Evolutionary conservation across 306 rosid species (phyloP).

Genomic region (Ceratonia siliqua): DNA sequence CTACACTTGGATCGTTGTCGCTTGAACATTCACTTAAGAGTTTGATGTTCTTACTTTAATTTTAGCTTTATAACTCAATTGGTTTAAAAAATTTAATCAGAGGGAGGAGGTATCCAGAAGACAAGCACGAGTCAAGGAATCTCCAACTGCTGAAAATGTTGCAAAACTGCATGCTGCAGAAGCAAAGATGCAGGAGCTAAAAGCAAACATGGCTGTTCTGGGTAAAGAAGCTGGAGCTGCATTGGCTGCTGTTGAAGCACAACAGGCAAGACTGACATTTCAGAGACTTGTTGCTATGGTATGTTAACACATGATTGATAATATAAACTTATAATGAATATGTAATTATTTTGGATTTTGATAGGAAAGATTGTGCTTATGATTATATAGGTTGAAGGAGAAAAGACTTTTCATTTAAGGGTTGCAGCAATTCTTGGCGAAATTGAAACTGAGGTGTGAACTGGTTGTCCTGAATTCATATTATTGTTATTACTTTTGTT

Average conservation of each 20-base stretch:
- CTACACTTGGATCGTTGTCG: conserved; percentile 15
- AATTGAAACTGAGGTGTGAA: conserved; percentile 94
- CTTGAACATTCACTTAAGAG: conserved; percentile 8
- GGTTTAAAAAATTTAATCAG: conserved; percentile 54
- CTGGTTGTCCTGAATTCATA: conserved; percentile 8
- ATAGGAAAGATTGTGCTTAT: conserved; percentile 27
- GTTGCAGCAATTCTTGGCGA: conserved; percentile 90
- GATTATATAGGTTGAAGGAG: conserved; percentile 80
- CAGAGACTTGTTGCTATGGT: conserved; percentile 99
- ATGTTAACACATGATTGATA: conserved; percentile 36
- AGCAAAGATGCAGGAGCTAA: conserved; percentile 81
- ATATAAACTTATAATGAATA: conserved; percentile 18
- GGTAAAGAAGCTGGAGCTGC: conserved; percentile 97
- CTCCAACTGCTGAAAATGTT: conserved; percentile 75
- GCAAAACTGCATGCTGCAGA: conserved; percentile 91
- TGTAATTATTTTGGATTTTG: conserved; percentile 25
- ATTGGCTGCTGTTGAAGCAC: conserved; percentile 92
- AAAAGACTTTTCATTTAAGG: conserved; percentile 82
- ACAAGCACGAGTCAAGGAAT: conserved; percentile 78
- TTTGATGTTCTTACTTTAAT: conserved; percentile 13
- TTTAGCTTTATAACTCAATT: conserved; percentile 30
- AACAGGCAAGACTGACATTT: conserved; percentile 93
- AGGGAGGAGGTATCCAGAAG: conserved; percentile 75
- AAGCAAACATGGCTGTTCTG: conserved; percentile 88
- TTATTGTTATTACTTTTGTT: background rate